Evolutionary conservation across 139 green algal genomes (phyloP).

Genomic region (Chlorella sp.): DNA sequence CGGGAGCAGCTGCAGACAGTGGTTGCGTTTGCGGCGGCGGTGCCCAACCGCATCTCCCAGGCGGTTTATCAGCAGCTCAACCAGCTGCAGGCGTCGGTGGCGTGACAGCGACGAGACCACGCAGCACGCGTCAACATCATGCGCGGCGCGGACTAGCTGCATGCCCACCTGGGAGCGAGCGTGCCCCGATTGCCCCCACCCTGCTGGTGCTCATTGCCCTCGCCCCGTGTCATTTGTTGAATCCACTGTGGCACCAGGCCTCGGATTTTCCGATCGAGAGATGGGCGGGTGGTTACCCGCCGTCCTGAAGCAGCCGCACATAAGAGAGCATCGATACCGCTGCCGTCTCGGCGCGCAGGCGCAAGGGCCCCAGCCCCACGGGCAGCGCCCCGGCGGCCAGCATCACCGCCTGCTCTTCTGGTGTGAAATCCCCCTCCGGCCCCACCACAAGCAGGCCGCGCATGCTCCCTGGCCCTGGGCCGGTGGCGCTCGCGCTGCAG

Average conservation of each 20-base stretch:
- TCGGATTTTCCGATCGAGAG: too few species aligned
- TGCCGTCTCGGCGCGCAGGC: conserved; percentile 87
- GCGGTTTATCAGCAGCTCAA: conserved; percentile 44
- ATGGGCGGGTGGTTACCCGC: too few species aligned
- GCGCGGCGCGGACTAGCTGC: background rate
- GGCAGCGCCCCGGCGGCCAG: conserved; percentile 51
- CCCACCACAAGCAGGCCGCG: conserved; percentile 71
- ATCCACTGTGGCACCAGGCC: too few species aligned
- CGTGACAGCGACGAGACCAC: background rate
- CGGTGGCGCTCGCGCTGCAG: too few species aligned
- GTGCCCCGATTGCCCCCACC: too few species aligned
- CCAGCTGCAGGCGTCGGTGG: conserved; percentile 35
- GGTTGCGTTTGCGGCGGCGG: conserved; percentile 33
- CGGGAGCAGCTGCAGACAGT: conserved; percentile 31
- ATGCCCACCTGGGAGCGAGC: background rate
- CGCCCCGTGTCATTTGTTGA: background rate
- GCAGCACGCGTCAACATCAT: background rate
- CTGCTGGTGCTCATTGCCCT: background rate
- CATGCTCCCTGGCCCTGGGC: conserved; percentile 1
- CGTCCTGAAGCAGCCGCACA: conserved; percentile 34
- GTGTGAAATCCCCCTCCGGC: conserved; percentile 90
- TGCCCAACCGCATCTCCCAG: conserved; percentile 44
- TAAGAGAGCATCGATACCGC: conserved; percentile 78
- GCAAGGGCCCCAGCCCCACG: conserved; percentile 71
- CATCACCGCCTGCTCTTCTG: conserved; percentile 63